Base-by-base conservation (phyloP, 2,329 filamentous ascomycete genomes). In the Hymenoscyphus scutula region DNA sequence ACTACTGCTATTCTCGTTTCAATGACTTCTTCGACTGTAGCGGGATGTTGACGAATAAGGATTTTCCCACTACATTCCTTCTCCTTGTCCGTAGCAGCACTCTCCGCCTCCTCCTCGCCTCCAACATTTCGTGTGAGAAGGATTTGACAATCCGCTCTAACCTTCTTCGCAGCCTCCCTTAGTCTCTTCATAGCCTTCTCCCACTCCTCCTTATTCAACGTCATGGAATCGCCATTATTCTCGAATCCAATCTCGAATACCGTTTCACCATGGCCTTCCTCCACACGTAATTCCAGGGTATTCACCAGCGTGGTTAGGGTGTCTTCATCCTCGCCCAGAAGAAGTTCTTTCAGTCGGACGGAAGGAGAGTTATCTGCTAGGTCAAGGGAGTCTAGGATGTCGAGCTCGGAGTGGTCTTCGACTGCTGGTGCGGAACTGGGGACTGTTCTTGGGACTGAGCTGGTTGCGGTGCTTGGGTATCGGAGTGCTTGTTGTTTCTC, bases 1-100 rank as follows among this genome's bases (percentile, higher is more conserved):
- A 99, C 95, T 0, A 99, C 95, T 0, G 94, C 95, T 77, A 99
- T 96, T 69, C 95, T 81, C 10, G 94, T 97, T 81, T 99, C 95
- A 65, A 97, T 97, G 29, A 96, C 90, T 62, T 96, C 87, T 74
- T 98, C 92, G 5, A 91, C 84, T 13, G 83, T 89, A 23, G 82
- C 79, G 2, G 93, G 92, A 25, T 84, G 79, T 72, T 89, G 87
- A 45, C 95, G 86, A 64, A 98, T 84, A 70, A 98, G 84, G 57
- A 97, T 76, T 75, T 97, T 98, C n/a, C 93, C 92, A 66, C 86
- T 90, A 68, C 88, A 89, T 59, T 87, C 88, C 68, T 85, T 89
- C 65, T 91, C 87, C 71, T 90, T 93, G 62, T 81, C 79, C 61
- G 81, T 83, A 63, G 79, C 80, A 56, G 76, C 72, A 27, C 41